Evolutionary conservation across 1,284 basidiomycete genomes (phyloP).

Genomic region (Bondarzewia mesenterica): DNA sequence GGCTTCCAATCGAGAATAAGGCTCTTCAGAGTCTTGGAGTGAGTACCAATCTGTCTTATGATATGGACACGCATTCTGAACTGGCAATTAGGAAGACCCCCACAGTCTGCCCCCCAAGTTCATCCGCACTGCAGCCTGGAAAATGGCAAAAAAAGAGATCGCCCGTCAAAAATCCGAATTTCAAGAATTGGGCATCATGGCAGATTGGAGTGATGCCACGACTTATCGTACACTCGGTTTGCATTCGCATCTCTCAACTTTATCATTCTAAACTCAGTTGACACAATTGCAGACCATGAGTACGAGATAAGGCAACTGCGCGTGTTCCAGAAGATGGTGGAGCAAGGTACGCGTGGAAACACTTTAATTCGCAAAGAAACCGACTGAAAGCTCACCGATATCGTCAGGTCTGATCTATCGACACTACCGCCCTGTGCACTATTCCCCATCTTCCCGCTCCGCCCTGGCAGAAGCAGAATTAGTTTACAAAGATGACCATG

Average conservation of each 20-base stretch:
- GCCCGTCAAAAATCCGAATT: conserved; percentile 79
- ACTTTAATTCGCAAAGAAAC: background rate
- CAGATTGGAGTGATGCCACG: conserved; percentile 72
- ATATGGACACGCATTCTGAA: conserved; percentile 2
- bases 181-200: conserved; percentile 82
- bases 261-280: conserved; percentile 3
- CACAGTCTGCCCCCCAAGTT: conserved; percentile 44
- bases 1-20: conserved; percentile 94
- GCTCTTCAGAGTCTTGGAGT: conserved; percentile 74
- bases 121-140: conserved; percentile 70
- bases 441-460: conserved; percentile 91
- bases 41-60: conserved; percentile 16
- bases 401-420: conserved; percentile 72
- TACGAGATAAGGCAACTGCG: conserved; percentile 89
- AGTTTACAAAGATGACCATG: conserved; percentile 83
- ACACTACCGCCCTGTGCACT: conserved; percentile 87
- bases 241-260: conserved; percentile 15
- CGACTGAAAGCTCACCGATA: background rate
- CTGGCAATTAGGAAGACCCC: conserved; percentile 36
- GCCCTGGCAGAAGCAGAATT: conserved; percentile 96
- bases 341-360: conserved; percentile 45
- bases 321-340: conserved; percentile 86
- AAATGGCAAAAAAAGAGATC: conserved; percentile 74
- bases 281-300: conserved; percentile 49
- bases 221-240: conserved; percentile 86